These are phyloP conservation scores for Ceriops tagal DNA, from an alignment of 345 rosid genomes.

Conservation along the genomic window DNA sequence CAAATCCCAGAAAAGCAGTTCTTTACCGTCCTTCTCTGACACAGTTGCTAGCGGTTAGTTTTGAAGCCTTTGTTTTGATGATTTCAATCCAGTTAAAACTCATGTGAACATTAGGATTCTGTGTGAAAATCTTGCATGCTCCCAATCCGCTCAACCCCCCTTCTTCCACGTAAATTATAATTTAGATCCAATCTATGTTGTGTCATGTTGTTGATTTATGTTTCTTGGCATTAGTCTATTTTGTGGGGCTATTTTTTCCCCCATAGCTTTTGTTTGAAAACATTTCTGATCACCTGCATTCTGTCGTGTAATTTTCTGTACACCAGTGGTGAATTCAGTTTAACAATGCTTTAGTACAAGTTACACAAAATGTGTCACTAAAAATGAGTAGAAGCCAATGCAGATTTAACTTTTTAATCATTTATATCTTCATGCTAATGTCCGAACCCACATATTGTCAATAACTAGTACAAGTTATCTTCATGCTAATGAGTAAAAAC, in stretches of 20 bases:
- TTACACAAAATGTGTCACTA: neutral
- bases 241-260: slow-evolving; percentile 1
- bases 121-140: neutral
- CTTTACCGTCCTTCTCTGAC: slow-evolving; percentile 86
- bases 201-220: no score
- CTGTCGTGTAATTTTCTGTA: slow-evolving; percentile 1
- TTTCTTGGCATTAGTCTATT: neutral
- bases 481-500: no score
- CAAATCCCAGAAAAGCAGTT: slow-evolving; percentile 86
- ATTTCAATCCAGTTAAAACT: slow-evolving; percentile 6
- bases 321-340: neutral
- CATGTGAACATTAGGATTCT: neutral
- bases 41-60: slow-evolving; percentile 85
- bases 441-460: no score
- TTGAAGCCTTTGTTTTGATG: slow-evolving; percentile 12
- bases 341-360: slow-evolving; percentile 1
- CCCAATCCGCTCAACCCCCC: no score
- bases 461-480: no score
- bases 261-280: neutral
- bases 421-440: no score
- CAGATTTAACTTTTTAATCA: no score
- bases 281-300: neutral
- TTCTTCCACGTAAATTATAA: no score
- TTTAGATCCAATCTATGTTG: no score
- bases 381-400: neutral